Conservation (phyloP, 495 filamentous ascomycete species). For the Durotheca rogersii region DNA sequence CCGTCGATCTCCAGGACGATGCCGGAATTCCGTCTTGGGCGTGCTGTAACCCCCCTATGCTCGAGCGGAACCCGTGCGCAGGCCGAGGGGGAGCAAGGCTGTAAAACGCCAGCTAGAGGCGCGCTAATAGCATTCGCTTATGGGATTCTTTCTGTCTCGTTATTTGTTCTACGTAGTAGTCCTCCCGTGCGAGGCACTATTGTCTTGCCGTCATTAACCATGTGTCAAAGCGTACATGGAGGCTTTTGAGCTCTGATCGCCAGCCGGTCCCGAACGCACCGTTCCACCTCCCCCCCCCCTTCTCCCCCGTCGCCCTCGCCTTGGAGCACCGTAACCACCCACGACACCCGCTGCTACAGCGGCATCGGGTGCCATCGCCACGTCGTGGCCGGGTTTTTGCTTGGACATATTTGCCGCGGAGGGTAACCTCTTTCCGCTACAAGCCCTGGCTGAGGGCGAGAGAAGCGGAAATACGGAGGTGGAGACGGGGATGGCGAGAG, state of each 20-base stretch:
- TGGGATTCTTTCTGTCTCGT: neutral
- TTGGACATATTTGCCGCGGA: conserved; percentile 12
- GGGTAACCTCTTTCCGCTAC: conserved; percentile 7
- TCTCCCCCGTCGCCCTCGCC: conserved; percentile 14
- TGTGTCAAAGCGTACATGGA: neutral
- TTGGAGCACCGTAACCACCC: too few species aligned
- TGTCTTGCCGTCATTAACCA: neutral
- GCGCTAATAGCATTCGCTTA: neutral
- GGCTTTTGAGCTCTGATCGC: conserved; percentile 4
- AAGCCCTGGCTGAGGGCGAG: conserved; percentile 5
- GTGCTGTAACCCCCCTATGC: conserved; percentile 4
- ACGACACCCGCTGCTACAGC: conserved; percentile 7
- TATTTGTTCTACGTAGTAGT: neutral
- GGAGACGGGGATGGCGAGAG: too few species aligned
- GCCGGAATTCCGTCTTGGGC: conserved; percentile 11
- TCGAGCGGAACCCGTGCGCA: neutral
- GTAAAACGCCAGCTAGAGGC: neutral
- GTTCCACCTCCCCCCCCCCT: conserved; percentile 18
- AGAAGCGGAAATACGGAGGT: too few species aligned
- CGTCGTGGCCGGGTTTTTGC: too few species aligned
- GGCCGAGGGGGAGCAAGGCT: neutral
- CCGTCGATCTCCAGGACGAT: conserved; percentile 7
- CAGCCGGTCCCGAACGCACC: conserved; percentile 16
- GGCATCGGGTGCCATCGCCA: too few species aligned
- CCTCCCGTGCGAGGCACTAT: conserved; percentile 2